Evolutionary conservation across 345 rosid genomes (phyloP).

Genomic region (Boechera divaricarpa): DNA sequence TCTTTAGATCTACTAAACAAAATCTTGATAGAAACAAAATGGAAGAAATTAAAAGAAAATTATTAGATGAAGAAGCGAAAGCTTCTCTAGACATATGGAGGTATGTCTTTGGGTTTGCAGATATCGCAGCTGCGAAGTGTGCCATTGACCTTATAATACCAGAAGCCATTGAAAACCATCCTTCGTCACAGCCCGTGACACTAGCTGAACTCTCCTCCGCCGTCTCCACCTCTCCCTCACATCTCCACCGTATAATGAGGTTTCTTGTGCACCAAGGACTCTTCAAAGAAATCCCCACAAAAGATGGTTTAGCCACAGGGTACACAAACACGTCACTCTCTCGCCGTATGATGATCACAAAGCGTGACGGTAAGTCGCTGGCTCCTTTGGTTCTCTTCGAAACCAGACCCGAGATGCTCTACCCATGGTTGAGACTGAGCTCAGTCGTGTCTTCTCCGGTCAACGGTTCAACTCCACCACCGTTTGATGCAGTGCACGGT

Average conservation of each 20-base stretch:
- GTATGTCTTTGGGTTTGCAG: constrained; percentile 56
- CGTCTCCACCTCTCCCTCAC: constrained; percentile 55
- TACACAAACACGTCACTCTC: constrained; percentile 66
- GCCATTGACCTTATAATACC: constrained; percentile 79
- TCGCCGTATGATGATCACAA: constrained; percentile 50
- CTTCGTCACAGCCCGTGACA: constrained; percentile 50
- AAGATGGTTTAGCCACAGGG: constrained; percentile 36
- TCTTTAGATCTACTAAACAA: neutral
- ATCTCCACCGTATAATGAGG: constrained; percentile 68
- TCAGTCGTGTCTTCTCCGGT: constrained; percentile 40
- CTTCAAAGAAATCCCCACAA: constrained; percentile 50
- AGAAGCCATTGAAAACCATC: constrained; percentile 60
- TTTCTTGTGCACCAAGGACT: constrained; percentile 58
- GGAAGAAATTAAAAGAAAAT: constrained; percentile 33
- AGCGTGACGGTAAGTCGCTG: constrained; percentile 48
- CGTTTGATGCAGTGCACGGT: constrained; percentile 61
- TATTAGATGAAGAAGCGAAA: constrained; percentile 47
- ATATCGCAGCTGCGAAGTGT: constrained; percentile 71
- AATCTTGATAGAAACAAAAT: constrained; percentile 22
- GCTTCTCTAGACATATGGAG: constrained; percentile 64
- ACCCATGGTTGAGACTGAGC: constrained; percentile 65
- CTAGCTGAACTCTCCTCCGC: constrained; percentile 57
- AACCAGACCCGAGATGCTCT: constrained; percentile 57
- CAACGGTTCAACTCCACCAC: constrained; percentile 24
- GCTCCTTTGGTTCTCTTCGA: constrained; percentile 54